These are phyloP conservation scores for Penicillium arizonense DNA, from an alignment of 495 filamentous ascomycete genomes.

Conservation along the genomic window DNA sequence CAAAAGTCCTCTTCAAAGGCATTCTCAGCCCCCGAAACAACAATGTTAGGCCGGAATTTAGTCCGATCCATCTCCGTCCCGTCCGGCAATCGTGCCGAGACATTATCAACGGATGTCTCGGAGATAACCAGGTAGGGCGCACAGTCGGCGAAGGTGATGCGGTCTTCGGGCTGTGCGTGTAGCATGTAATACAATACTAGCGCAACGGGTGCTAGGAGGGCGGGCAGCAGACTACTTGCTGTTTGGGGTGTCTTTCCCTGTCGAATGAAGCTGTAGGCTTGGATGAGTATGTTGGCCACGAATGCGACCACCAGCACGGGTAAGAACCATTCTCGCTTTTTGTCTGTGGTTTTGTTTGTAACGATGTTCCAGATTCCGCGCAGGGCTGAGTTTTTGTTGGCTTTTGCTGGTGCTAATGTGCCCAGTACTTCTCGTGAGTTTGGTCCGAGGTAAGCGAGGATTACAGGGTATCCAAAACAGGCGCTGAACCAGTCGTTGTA, in stretches of 20 bases:
- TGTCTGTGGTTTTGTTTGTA: neutral
- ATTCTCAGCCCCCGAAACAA: slow-evolving; percentile 57
- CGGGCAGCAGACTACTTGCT: neutral
- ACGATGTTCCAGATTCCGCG: neutral
- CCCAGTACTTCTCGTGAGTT: slow-evolving; percentile 65
- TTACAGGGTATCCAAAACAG: slow-evolving; percentile 64
- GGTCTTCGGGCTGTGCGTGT: slow-evolving; percentile 22
- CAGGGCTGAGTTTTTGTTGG: slow-evolving; percentile 3
- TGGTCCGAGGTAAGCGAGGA: slow-evolving; percentile 68
- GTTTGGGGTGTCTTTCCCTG: neutral
- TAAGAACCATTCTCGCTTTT: neutral
- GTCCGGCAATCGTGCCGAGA: slow-evolving; percentile 57
- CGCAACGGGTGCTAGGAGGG: neutral
- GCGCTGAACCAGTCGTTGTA: slow-evolving; percentile 75
- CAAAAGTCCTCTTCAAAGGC: slow-evolving; percentile 88
- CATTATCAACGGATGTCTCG: slow-evolving; percentile 63
- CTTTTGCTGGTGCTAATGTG: slow-evolving; percentile 39
- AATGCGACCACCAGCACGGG: neutral
- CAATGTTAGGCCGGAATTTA: slow-evolving; percentile 85
- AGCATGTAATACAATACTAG: neutral
- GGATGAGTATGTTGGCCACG: neutral
- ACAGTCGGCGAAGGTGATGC: slow-evolving; percentile 76
- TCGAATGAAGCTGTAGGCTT: neutral
- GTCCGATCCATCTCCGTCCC: slow-evolving; percentile 64
- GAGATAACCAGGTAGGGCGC: slow-evolving; percentile 76